A percentile compares a stretch with the other conserved stretches of the same genome.
Conservation (phyloP, 345 rosid species). For the Punica granatum region DNA sequence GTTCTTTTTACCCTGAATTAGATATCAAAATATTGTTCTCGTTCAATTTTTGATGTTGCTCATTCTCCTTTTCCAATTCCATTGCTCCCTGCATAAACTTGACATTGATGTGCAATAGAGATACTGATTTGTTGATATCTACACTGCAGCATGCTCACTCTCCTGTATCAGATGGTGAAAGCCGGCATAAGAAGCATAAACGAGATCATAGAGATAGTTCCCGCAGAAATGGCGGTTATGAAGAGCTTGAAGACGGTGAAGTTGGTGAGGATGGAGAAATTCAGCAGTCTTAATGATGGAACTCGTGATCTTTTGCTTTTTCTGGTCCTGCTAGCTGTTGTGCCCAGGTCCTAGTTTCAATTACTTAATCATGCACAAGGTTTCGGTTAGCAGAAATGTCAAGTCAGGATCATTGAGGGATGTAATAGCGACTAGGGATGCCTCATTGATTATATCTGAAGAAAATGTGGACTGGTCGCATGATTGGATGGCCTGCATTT, state of each 20-base stretch:
- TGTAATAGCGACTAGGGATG: not conserved
- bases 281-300: slow-evolving; percentile 21
- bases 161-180: slow-evolving; percentile 80
- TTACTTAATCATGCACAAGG: not conserved
- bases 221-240: slow-evolving; percentile 56
- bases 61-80: not conserved
- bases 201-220: slow-evolving; percentile 68
- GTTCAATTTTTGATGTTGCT: not conserved
- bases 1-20: not conserved
- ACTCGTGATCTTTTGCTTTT: not conserved
- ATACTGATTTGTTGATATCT: slow-evolving; percentile 1
- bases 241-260: slow-evolving; percentile 95
- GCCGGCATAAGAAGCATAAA: slow-evolving; percentile 61
- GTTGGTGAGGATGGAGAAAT: slow-evolving; percentile 92
- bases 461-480: not conserved
- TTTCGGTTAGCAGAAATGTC: not conserved
- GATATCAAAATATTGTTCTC: not conserved
- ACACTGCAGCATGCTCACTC: slow-evolving; percentile 62
- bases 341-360: not conserved
- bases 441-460: not conserved
- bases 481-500: not conserved
- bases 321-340: slow-evolving; percentile 1
- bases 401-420: not conserved
- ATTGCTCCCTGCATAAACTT: not conserved
- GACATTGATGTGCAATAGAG: not conserved